phyloP scores from a whole-genome alignment of 116 monocot genomes.

The Phalaenopsis hybrid region DNA sequence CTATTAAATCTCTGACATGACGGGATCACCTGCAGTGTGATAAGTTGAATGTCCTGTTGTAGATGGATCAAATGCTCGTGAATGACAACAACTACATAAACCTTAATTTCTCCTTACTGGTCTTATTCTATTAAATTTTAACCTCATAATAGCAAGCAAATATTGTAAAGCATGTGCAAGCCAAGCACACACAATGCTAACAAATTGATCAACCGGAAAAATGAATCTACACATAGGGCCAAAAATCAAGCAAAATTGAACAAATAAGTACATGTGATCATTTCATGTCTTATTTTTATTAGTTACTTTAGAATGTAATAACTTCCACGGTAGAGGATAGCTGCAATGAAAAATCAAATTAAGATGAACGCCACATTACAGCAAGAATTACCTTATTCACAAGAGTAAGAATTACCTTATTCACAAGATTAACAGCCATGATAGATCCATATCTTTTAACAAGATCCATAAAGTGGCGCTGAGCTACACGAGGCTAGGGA shows the following conservation, averaged over 20 bases:
- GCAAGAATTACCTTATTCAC: conserved; percentile 62
- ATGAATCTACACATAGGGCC: neutral
- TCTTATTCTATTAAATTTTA: neutral
- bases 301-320: neutral
- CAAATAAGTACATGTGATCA: neutral
- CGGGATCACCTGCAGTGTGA: too few species aligned
- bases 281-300: neutral
- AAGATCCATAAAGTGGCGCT: too few species aligned
- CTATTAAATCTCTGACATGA: too few species aligned
- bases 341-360: neutral
- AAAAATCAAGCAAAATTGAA: conserved; percentile 1
- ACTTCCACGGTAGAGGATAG: neutral
- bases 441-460: conserved; percentile 83
- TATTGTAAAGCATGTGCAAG: neutral
- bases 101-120: neutral
- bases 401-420: conserved; percentile 80
- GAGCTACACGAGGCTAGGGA: too few species aligned
- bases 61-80: too few species aligned
- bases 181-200: neutral
- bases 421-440: conserved; percentile 86
- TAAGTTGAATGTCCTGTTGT: too few species aligned
- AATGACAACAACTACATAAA: neutral
- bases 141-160: neutral
- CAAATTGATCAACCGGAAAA: neutral
- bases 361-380: neutral